A percentile compares a stretch with the other conserved stretches of the same genome.
Evolutionary conservation across 306 rosid genomes (phyloP).

Genomic region (Castanopsis chinensis): DNA sequence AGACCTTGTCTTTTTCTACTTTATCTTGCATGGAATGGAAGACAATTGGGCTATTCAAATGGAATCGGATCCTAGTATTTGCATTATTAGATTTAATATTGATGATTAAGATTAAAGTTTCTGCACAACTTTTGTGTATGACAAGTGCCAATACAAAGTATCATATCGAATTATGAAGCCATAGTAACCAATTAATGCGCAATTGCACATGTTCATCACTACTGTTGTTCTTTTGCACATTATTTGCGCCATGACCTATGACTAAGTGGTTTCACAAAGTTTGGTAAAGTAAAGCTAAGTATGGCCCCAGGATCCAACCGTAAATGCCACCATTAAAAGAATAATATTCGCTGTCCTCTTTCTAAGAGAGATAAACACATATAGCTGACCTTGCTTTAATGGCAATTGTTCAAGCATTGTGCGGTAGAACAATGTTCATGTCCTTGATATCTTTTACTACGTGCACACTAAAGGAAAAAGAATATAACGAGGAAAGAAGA

Average conservation of each 20-base stretch:
- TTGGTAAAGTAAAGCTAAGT: slow-evolving; percentile 6
- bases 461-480: too few relatives aligned
- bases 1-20: background rate
- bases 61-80: too few relatives aligned
- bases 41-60: background rate
- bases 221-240: slow-evolving; percentile 28
- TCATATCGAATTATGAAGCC: too few relatives aligned
- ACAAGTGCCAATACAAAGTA: too few relatives aligned
- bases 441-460: too few relatives aligned
- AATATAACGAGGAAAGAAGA: too few relatives aligned
- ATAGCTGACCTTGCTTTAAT: too few relatives aligned
- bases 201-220: slow-evolving; percentile 35
- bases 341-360: background rate
- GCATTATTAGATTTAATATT: too few relatives aligned
- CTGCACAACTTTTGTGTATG: too few relatives aligned
- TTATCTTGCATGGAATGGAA: background rate
- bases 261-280: background rate
- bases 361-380: background rate
- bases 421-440: too few relatives aligned
- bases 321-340: background rate
- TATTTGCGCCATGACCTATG: background rate
- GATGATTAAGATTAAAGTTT: too few relatives aligned
- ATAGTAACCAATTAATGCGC: background rate
- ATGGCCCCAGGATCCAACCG: slow-evolving; percentile 24
- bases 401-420: too few relatives aligned